Evolutionary conservation across 2,329 filamentous ascomycete genomes (phyloP).

Genomic region (Aureobasidium lini): DNA sequence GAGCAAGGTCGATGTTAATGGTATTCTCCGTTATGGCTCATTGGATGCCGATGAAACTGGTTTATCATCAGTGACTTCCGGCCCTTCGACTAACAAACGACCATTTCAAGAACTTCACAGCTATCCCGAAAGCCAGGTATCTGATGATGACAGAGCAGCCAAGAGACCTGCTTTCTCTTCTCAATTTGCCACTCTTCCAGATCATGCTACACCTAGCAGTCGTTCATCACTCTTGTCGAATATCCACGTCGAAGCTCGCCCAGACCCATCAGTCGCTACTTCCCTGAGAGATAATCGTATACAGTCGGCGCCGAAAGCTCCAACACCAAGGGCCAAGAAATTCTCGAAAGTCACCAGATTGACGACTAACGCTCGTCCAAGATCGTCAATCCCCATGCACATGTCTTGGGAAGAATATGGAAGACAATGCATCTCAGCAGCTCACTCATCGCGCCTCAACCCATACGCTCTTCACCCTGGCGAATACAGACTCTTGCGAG

Average conservation of each 20-base stretch:
- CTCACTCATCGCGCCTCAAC: constrained; percentile 80
- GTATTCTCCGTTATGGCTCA: constrained; percentile 13
- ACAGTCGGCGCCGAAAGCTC: constrained; percentile 1
- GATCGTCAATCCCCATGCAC: constrained; percentile 71
- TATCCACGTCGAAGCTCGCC: neutral
- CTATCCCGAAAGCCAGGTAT: constrained; percentile 9
- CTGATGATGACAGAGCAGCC: constrained; percentile 2
- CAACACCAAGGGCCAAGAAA: constrained; percentile 5
- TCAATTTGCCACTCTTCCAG: neutral
- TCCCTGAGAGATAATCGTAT: neutral
- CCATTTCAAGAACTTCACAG: constrained; percentile 13
- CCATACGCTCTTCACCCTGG: constrained; percentile 80
- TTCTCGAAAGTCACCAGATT: constrained; percentile 10
- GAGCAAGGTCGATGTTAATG: constrained; percentile 15
- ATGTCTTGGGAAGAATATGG: constrained; percentile 72
- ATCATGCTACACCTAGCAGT: neutral
- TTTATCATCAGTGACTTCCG: constrained; percentile 16
- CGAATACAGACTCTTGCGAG: constrained; percentile 72
- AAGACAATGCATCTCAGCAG: constrained; percentile 82
- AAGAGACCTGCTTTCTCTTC: constrained; percentile 15
- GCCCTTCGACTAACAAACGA: constrained; percentile 12
- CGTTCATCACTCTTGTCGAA: neutral
- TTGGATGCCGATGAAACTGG: constrained; percentile 16
- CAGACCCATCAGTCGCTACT: neutral
- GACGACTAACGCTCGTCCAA: constrained; percentile 22